Evolutionary conservation across 2,329 filamentous ascomycete species (phyloP).

Genomic region (Orbilia javanica): DNA sequence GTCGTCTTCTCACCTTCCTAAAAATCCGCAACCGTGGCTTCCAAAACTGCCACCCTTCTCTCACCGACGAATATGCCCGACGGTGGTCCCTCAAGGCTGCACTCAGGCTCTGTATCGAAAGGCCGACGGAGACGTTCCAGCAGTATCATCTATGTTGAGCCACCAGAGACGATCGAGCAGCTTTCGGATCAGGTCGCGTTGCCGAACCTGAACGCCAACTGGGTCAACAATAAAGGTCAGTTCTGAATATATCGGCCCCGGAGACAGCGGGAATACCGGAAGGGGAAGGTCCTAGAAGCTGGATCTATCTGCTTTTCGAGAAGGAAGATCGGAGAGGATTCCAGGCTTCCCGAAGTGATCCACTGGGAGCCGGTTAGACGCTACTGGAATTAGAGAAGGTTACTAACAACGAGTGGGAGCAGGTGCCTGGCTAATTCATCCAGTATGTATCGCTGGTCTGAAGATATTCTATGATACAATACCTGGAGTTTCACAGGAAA

Average conservation of each 20-base stretch:
- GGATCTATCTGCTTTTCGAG: background rate
- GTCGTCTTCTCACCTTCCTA: constrained; percentile 33
- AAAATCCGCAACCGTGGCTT: constrained; percentile 58
- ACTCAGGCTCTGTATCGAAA: constrained; percentile 66
- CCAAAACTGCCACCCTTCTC: constrained; percentile 60
- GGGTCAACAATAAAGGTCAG: constrained; percentile 99
- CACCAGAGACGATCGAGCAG: constrained; percentile 95
- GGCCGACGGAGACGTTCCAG: constrained; percentile 92
- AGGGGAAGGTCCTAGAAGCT: background rate
- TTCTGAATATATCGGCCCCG: constrained; percentile 43
- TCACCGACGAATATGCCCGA: constrained; percentile 57
- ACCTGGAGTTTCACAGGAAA: constrained; percentile 95
- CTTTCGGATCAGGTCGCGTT: constrained; percentile 95
- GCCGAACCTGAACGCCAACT: constrained; percentile 96
- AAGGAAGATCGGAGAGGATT: background rate
- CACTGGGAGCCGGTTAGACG: background rate
- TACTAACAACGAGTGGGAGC: constrained; percentile 49
- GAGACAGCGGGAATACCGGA: constrained; percentile 6
- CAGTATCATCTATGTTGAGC: constrained; percentile 98
- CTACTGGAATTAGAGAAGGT: background rate
- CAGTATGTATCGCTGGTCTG: constrained; percentile 88
- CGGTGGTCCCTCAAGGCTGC: constrained; percentile 57
- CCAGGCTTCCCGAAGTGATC: constrained; percentile 21
- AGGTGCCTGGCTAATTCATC: constrained; percentile 98
- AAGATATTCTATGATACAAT: constrained; percentile 99